These are phyloP conservation scores for Plasmodium yoelii DNA, from an alignment of 169 alveolate genomes.

Conservation along the genomic window DNA sequence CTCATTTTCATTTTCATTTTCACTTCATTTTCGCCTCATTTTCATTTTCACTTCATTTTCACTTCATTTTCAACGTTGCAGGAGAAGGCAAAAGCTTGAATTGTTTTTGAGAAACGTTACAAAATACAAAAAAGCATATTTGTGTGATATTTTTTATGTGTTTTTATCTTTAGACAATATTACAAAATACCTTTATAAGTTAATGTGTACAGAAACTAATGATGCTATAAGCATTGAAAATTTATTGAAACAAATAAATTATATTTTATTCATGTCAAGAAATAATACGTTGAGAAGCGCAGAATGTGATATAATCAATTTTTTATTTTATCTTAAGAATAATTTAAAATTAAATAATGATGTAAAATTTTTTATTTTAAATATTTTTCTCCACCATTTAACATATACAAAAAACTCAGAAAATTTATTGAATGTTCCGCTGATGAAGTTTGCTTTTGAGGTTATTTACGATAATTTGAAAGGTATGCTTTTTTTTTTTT, in stretches of 20 bases:
- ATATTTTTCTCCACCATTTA: conserved; percentile 57
- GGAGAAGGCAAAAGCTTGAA: conserved; percentile 61
- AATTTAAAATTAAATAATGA: conserved; percentile 43
- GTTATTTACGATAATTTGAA: conserved; percentile 25
- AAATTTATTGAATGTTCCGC: conserved; percentile 32
- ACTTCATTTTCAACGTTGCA: not conserved
- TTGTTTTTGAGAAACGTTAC: conserved; percentile 23
- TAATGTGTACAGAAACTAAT: conserved; percentile 25
- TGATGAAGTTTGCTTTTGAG: conserved; percentile 60
- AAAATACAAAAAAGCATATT: conserved; percentile 14
- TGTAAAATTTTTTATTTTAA: conserved; percentile 41
- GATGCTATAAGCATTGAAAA: conserved; percentile 15
- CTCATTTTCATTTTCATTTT: no score
- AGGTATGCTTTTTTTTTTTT: not conserved
- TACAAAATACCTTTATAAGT: conserved; percentile 35
- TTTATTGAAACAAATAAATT: conserved; percentile 29
- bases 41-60: no score
- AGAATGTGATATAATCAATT: conserved; percentile 49
- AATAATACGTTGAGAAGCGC: conserved; percentile 60
- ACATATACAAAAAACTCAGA: conserved; percentile 52
- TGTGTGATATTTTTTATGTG: conserved; percentile 51
- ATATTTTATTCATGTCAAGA: conserved; percentile 46
- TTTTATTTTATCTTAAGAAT: conserved; percentile 19
- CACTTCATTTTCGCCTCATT: no score
- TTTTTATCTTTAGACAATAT: conserved; percentile 49